A percentile compares a stretch with the other conserved stretches of the same genome.
Evolutionary conservation across 2,329 filamentous ascomycete species (phyloP).

Genomic region (Zymoseptoria passerinii): DNA sequence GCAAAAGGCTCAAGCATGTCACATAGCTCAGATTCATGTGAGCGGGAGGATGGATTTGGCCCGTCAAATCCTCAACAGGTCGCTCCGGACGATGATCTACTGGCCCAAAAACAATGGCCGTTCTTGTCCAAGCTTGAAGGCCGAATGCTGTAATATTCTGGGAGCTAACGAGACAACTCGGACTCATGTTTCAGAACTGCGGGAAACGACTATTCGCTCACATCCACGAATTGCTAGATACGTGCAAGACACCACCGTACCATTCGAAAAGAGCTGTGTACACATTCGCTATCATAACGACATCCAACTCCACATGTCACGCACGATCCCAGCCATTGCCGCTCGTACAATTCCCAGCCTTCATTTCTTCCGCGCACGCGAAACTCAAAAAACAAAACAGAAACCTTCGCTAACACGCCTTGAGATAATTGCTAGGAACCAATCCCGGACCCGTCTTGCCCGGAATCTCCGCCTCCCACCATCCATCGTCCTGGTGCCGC

Average conservation of each 20-base stretch:
- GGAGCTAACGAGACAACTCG: too few species aligned
- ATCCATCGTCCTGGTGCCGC: conserved; percentile 90
- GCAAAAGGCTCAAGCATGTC: too few species aligned
- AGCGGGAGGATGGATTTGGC: too few species aligned
- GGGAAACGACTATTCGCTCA: too few species aligned
- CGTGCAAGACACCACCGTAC: not conserved
- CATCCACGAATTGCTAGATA: not conserved
- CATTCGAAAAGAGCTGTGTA: not conserved
- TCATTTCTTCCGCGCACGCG: not conserved
- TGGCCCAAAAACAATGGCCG: too few species aligned
- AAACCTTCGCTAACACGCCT: conserved; percentile 40
- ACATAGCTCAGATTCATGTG: too few species aligned
- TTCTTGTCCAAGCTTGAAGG: too few species aligned
- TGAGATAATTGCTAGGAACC: conserved; percentile 60
- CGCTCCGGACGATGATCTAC: too few species aligned
- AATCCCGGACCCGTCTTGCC: conserved; percentile 51
- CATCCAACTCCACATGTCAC: not conserved
- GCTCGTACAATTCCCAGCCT: not conserved
- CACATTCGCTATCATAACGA: not conserved
- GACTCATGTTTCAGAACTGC: not conserved
- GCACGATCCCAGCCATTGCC: not conserved
- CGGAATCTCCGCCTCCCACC: conserved; percentile 97
- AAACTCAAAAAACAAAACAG: not conserved
- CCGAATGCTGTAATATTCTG: too few species aligned
- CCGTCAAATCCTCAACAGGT: too few species aligned